These are phyloP conservation scores for Escallonia rubra DNA, from an alignment of 129 eudicot genomes.

Conservation along the genomic window DNA sequence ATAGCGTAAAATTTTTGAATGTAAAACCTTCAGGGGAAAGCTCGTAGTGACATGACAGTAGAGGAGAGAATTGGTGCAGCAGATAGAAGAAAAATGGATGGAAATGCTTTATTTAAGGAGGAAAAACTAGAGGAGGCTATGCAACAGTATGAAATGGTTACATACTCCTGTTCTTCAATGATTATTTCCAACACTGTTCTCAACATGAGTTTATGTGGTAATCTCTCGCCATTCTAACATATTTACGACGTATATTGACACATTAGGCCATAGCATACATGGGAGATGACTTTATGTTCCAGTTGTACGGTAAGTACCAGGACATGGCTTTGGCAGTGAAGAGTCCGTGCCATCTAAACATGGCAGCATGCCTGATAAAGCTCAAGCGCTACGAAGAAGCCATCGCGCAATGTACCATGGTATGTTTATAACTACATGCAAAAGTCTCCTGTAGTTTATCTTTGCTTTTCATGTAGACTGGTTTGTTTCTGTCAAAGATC, in stretches of 20 bases:
- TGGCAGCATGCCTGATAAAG: slow-evolving; percentile 91
- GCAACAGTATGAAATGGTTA: slow-evolving; percentile 98
- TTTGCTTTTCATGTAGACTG: neutral
- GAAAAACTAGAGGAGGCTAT: slow-evolving; percentile 91
- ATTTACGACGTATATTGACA: slow-evolving; percentile 2
- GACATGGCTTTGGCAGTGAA: slow-evolving; percentile 98
- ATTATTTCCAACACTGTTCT: neutral
- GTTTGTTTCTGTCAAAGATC: neutral
- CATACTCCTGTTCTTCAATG: neutral
- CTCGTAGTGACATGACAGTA: slow-evolving; percentile 95
- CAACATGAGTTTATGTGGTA: neutral
- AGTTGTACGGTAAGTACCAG: slow-evolving; percentile 82
- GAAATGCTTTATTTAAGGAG: slow-evolving; percentile 79
- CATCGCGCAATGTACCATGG: slow-evolving; percentile 79
- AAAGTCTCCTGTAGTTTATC: neutral
- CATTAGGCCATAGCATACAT: slow-evolving; percentile 88
- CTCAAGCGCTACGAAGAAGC: slow-evolving; percentile 87
- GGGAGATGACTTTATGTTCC: slow-evolving; percentile 99
- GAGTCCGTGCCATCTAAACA: slow-evolving; percentile 95
- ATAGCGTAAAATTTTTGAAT: neutral
- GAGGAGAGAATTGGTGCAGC: slow-evolving; percentile 97
- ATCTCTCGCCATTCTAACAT: slow-evolving; percentile 4
- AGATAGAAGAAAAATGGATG: slow-evolving; percentile 95
- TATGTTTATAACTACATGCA: slow-evolving; percentile 30
- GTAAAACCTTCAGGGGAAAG: slow-evolving; percentile 60